phyloP scores from a whole-genome alignment of 768 basidiomycete species.

The Leucosporidium creatinivorum region DNA sequence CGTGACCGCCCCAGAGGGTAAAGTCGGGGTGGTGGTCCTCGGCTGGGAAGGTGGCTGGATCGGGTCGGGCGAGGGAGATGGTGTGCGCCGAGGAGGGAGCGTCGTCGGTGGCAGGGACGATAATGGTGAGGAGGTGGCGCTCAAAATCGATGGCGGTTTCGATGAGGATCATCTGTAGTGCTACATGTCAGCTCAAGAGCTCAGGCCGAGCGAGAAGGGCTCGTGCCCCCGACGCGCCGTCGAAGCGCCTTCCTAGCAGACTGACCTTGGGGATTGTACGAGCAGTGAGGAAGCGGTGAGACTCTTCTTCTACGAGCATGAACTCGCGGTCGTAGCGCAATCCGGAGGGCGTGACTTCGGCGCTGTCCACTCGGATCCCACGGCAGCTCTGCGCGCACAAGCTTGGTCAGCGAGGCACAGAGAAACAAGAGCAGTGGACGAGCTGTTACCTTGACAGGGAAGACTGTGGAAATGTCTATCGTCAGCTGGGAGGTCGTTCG shows the following conservation, averaged over 20 bases:
- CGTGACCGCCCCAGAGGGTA: slow-evolving; percentile 15
- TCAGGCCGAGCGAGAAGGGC: too few relatives aligned
- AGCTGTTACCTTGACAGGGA: too few relatives aligned
- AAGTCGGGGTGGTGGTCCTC: slow-evolving; percentile 14
- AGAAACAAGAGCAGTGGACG: too few relatives aligned
- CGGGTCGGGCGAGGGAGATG: slow-evolving; percentile 10
- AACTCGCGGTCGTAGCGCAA: slow-evolving; percentile 28
- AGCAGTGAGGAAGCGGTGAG: slow-evolving; percentile 30
- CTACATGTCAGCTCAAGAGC: not conserved
- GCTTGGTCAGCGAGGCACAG: too few relatives aligned
- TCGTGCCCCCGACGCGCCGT: too few relatives aligned
- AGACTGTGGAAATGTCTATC: too few relatives aligned
- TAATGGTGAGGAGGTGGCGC: slow-evolving; percentile 14
- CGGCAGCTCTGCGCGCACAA: too few relatives aligned
- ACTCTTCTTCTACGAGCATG: slow-evolving; percentile 28
- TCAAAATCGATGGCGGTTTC: slow-evolving; percentile 15
- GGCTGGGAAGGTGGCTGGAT: slow-evolving; percentile 11
- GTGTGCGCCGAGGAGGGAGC: not conserved
- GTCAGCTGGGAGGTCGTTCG: too few relatives aligned
- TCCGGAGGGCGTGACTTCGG: too few relatives aligned
- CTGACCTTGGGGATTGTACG: slow-evolving; percentile 23
- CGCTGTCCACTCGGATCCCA: too few relatives aligned
- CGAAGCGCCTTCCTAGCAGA: not conserved
- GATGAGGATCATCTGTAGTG: slow-evolving; percentile 28
- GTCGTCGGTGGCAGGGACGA: slow-evolving; percentile 1